Evolutionary conservation across 2,329 filamentous ascomycete genomes (phyloP).

Genomic region (Fusarium equiseti): DNA sequence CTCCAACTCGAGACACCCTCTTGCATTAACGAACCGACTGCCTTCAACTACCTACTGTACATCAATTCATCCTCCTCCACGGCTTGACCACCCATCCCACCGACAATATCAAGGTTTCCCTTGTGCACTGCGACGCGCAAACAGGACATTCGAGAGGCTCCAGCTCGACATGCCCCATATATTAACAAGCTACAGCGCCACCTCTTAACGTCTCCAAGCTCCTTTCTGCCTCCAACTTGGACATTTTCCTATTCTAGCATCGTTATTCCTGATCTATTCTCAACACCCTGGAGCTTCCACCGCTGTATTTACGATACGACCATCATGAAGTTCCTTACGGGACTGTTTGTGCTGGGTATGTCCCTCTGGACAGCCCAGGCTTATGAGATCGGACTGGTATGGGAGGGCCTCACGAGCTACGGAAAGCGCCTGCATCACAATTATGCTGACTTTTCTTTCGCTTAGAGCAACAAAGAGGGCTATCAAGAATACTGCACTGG

Average conservation of each 20-base stretch:
- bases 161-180: constrained; percentile 41
- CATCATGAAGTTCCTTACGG: constrained; percentile 68
- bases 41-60: neutral
- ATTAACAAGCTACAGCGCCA: constrained; percentile 37
- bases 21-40: constrained; percentile 8
- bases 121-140: neutral
- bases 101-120: neutral
- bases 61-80: neutral
- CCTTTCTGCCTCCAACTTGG: constrained; percentile 20
- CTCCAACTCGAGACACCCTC: constrained; percentile 31
- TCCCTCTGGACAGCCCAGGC: constrained; percentile 66
- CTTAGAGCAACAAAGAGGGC: constrained; percentile 78
- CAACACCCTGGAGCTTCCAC: constrained; percentile 27
- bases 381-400: constrained; percentile 70
- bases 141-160: constrained; percentile 21
- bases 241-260: constrained; percentile 18
- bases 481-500: constrained; percentile 84
- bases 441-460: constrained; percentile 39
- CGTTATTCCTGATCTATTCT: constrained; percentile 4
- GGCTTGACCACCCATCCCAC: neutral
- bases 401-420: constrained; percentile 34
- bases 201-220: constrained; percentile 39
- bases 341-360: constrained; percentile 64
- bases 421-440: neutral
- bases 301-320: constrained; percentile 20